Evolutionary conservation across 495 filamentous ascomycete genomes (phyloP), one percentile per base, ranked within the genome.

Genomic region (Aspergillus egyptiacus): DNA sequence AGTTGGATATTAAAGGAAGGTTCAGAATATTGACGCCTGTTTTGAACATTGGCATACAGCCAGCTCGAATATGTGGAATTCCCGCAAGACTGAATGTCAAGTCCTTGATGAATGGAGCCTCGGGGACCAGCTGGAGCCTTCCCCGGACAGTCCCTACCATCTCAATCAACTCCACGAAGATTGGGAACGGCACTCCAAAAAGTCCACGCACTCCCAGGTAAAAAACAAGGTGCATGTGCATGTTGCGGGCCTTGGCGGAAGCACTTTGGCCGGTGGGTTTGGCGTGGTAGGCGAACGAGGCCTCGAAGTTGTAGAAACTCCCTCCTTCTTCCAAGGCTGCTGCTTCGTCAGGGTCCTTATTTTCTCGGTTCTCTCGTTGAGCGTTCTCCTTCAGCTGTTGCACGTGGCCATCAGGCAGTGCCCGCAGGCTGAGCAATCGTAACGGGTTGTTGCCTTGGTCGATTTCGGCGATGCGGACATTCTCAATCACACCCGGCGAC

Each of bases 201-300:
- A 78, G 62, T 10, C 74, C 74, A 20, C 64, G 62, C 55, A 95
- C 75, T 37, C 91, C 91, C 8, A 95, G 72, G 56, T 95, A 97
- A 63, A 97, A 97, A 1, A 96, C 82, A 23, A 96, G 64, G 57
- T 95, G 85, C 89, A 97, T 95, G 58, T 95, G 90, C 88, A 96
- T 95, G 61, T 96, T 96, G 51, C 85, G 78, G 13, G 89, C 89
- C 60, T 87, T 95, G 15, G 83, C 81, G 6, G 86, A 85, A 6
- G 87, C 71, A 15, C 80, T 74, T 38, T 76, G 78, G 11, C 72
- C 68, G n/a, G 76, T 80, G 2, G 91, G 89, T 54, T 81, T 79
- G 4, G 91, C 89, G 58, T 96, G 89, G 60, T 97, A 97, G 0
- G 90, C 91, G 63, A 97, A 86, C 0, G 88, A 85, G n/a, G 82